phyloP scores from a whole-genome alignment of 169 alveolate species.

The Eimeria necatrix region DNA sequence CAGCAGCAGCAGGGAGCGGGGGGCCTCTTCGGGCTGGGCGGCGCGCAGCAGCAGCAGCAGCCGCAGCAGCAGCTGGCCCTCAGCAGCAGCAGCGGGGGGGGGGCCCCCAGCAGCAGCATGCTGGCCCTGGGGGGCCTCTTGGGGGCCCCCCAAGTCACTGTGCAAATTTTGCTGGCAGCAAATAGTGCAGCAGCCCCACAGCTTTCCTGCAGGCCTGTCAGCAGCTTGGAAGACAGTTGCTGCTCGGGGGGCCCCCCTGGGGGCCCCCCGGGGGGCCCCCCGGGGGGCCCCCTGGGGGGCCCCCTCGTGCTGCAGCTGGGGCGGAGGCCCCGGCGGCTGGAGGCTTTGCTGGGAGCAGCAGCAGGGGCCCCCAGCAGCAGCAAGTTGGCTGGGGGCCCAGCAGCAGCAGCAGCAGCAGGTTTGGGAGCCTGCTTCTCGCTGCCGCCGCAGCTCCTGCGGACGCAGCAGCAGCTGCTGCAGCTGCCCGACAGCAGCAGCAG shows the following conservation, averaged over 20 bases:
- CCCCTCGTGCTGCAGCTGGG: no score
- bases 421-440: slow-evolving; percentile 11
- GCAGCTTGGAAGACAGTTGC: slow-evolving; percentile 22
- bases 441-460: slow-evolving; percentile 32
- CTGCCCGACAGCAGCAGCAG: not conserved
- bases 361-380: slow-evolving; percentile 6
- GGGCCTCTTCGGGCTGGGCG: not conserved
- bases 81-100: not conserved
- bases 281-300: no score
- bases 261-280: no score
- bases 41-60: slow-evolving; percentile 32
- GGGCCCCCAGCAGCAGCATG: slow-evolving; percentile 1
- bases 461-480: slow-evolving; percentile 49
- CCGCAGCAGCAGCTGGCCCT: slow-evolving; percentile 72
- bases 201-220: not conserved
- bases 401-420: slow-evolving; percentile 27
- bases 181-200: not conserved
- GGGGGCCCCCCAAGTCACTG: slow-evolving; percentile 55
- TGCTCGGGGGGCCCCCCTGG: not conserved
- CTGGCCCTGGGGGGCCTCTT: slow-evolving; percentile 10
- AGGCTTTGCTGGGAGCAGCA: no score
- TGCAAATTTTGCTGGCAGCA: slow-evolving; percentile 10
- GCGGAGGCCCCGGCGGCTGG: no score
- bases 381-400: not conserved
- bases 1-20: slow-evolving; percentile 52